Evolutionary conservation across 2,329 filamentous ascomycete genomes (phyloP).

Genomic region (Penicillium paneum): DNA sequence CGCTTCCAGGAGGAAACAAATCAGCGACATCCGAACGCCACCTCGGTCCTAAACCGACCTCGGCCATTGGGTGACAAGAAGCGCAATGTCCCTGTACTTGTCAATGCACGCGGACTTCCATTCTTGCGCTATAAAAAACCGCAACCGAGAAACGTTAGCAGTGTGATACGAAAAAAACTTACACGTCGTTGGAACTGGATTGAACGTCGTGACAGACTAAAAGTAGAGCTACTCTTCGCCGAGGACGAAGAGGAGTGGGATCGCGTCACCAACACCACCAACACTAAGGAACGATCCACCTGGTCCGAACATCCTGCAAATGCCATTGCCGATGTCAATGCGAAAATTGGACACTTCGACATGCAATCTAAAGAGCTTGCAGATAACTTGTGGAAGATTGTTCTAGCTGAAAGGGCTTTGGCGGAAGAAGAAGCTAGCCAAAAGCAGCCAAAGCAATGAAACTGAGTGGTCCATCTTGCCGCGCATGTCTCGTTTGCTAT

Average conservation of each 20-base stretch:
- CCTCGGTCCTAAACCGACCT: conserved; percentile 38
- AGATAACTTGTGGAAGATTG: conserved; percentile 39
- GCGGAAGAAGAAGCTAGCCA: conserved; percentile 25
- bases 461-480: not conserved
- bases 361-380: conserved; percentile 29
- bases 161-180: conserved; percentile 37
- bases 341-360: conserved; percentile 28
- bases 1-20: conserved; percentile 29
- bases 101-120: conserved; percentile 43
- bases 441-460: conserved; percentile 4
- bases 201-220: conserved; percentile 31
- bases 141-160: conserved; percentile 40
- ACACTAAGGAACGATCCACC: conserved; percentile 15
- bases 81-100: conserved; percentile 41
- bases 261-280: conserved; percentile 28
- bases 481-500: not conserved
- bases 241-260: conserved; percentile 45
- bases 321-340: conserved; percentile 21
- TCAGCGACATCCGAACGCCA: conserved; percentile 32
- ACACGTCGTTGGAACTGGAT: conserved; percentile 35
- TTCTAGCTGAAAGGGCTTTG: conserved; percentile 39
- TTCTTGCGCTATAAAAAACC: conserved; percentile 47
- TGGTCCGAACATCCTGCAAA: conserved; percentile 26
- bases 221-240: conserved; percentile 32
- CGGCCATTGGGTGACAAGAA: conserved; percentile 33